These are phyloP conservation scores for Polyporus arcularius DNA, from an alignment of 768 basidiomycete species.

Conservation along the genomic window DNA sequence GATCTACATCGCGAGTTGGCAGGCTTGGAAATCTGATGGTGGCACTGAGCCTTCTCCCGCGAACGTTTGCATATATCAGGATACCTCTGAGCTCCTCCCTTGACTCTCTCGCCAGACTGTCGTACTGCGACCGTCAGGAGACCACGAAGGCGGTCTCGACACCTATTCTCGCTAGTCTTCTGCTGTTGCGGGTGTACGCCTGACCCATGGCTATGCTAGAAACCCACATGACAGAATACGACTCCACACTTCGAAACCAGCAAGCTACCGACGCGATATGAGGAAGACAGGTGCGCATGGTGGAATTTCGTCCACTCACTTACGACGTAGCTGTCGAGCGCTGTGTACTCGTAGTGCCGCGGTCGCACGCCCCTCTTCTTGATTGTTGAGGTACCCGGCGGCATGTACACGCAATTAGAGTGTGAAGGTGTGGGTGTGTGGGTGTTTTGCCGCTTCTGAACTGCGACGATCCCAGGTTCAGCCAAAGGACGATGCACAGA, in stretches of 20 bases:
- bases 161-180: no score
- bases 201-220: no score
- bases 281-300: no score
- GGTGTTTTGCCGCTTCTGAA: not conserved
- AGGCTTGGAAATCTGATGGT: constrained; percentile 9
- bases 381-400: constrained; percentile 15
- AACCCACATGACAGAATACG: no score
- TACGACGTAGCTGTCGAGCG: not conserved
- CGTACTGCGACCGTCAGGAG: not conserved
- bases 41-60: constrained; percentile 8
- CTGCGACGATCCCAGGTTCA: constrained; percentile 14
- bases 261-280: no score
- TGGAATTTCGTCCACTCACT: no score
- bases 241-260: no score
- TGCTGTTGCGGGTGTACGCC: no score
- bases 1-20: not conserved
- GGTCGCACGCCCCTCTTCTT: not conserved
- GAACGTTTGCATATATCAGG: not conserved
- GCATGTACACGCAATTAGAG: constrained; percentile 9
- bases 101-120: not conserved
- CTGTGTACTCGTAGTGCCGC: not conserved
- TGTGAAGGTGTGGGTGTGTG: not conserved
- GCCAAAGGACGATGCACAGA: not conserved
- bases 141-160: not conserved
- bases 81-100: not conserved